Conservation (phyloP, 2,329 filamentous ascomycete species). For the Neoarthrinium moseri region DNA sequence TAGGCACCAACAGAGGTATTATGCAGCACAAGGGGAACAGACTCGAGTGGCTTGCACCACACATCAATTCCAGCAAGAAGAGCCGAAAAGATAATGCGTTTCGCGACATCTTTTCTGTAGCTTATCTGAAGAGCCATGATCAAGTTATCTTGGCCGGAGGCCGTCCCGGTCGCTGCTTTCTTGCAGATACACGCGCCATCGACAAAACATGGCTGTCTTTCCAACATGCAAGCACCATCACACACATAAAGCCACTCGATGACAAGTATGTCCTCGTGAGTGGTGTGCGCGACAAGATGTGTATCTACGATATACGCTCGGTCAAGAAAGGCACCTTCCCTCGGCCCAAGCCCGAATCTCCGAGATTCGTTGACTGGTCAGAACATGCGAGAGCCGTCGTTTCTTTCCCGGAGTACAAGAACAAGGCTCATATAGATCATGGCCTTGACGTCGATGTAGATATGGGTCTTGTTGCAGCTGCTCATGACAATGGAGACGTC, state of each 20-base stretch:
- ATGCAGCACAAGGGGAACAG: constrained; percentile 31
- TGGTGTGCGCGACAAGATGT: constrained; percentile 48
- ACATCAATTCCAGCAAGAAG: constrained; percentile 14
- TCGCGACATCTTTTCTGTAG: constrained; percentile 46
- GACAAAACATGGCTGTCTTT: constrained; percentile 17
- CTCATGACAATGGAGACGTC: constrained; percentile 48
- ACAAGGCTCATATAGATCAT: constrained; percentile 44
- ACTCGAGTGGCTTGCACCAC: constrained; percentile 33
- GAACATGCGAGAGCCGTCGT: constrained; percentile 36
- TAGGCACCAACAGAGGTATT: constrained; percentile 50
- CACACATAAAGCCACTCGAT: constrained; percentile 49
- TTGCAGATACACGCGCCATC: constrained; percentile 41
- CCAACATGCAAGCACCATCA: constrained; percentile 38
- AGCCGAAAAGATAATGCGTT: constrained; percentile 12
- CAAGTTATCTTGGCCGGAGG: constrained; percentile 51
- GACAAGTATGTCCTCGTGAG: constrained; percentile 51
- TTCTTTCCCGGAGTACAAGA: constrained; percentile 48
- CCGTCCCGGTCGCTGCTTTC: constrained; percentile 44
- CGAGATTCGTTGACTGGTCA: not conserved
- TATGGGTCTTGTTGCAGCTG: constrained; percentile 52
- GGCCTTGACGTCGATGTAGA: constrained; percentile 51
- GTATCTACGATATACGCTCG: constrained; percentile 57
- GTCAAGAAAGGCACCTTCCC: not conserved
- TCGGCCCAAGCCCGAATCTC: not conserved
- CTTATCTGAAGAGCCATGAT: constrained; percentile 43